Evolutionary conservation across 805 yeast species (phyloP).

Genomic region (Scheffersomyces coipomensis): DNA sequence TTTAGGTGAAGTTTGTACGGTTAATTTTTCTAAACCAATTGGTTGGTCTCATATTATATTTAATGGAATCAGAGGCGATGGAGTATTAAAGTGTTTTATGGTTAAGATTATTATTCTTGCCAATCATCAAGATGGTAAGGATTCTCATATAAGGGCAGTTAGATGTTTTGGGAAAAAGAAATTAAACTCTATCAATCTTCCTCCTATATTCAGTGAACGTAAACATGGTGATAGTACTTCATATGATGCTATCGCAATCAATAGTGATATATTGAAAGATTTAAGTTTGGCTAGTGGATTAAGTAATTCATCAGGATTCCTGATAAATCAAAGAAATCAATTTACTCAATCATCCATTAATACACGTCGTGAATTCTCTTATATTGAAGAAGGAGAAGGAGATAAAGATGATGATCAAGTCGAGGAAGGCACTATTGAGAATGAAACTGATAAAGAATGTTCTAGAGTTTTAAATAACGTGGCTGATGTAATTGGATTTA

Average conservation of each 20-base stretch:
- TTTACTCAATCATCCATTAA: background rate
- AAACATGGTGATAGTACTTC: no score
- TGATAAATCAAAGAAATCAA: conserved; percentile 20
- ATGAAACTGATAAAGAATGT: conserved; percentile 11
- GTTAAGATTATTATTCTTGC: conserved; percentile 61
- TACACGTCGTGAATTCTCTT: conserved; percentile 4
- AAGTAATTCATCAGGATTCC: conserved; percentile 23
- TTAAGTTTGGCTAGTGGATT: conserved; percentile 25
- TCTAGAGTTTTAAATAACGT: conserved; percentile 31
- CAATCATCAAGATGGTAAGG: conserved; percentile 95
- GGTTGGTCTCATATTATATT: conserved; percentile 78
- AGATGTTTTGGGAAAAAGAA: conserved; percentile 48
- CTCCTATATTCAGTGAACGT: background rate
- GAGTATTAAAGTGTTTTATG: conserved; percentile 63
- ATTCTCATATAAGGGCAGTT: conserved; percentile 81
- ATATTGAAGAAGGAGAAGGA: conserved; percentile 1
- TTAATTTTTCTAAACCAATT: conserved; percentile 59
- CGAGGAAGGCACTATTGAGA: conserved; percentile 8
- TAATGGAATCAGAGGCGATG: conserved; percentile 51
- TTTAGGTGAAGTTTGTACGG: conserved; percentile 60
- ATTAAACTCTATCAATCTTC: background rate
- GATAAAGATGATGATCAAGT: conserved; percentile 12
- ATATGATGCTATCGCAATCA: background rate
- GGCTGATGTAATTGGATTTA: conserved; percentile 38
- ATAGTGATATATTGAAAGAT: conserved; percentile 19